Conservation (phyloP, 2,329 filamentous ascomycete species). For the Chalaropsis thielavioides region DNA sequence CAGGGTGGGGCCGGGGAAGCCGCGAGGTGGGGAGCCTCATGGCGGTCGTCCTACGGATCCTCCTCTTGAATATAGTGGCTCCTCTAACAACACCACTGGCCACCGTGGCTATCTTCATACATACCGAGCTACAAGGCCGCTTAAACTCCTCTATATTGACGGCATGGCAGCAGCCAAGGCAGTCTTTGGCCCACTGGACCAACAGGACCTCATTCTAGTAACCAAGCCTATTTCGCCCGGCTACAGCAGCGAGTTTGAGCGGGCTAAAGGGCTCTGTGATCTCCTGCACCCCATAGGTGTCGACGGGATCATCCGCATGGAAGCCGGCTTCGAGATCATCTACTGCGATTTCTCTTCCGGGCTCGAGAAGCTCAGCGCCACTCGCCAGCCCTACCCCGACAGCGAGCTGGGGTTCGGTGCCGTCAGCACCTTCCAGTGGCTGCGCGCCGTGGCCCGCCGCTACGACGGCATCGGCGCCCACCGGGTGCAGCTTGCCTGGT, state of each 20-base stretch:
- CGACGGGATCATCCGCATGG: slow-evolving; percentile 53
- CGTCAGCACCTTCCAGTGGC: slow-evolving; percentile 28
- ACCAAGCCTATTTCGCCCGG: slow-evolving; percentile 22
- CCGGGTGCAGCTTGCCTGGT: slow-evolving; percentile 33
- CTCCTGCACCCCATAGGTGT: slow-evolving; percentile 40
- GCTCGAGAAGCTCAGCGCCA: slow-evolving; percentile 26
- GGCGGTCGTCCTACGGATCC: not conserved
- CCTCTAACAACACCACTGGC: slow-evolving; percentile 15
- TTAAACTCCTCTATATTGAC: slow-evolving; percentile 54
- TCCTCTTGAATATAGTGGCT: slow-evolving; percentile 12
- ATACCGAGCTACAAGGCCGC: slow-evolving; percentile 42
- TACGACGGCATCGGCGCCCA: slow-evolving; percentile 33
- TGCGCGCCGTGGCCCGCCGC: slow-evolving; percentile 29
- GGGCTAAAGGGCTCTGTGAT: slow-evolving; percentile 42
- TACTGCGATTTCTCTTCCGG: slow-evolving; percentile 45
- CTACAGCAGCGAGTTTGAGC: slow-evolving; percentile 29
- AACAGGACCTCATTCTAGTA: slow-evolving; percentile 48
- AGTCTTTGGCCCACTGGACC: slow-evolving; percentile 49
- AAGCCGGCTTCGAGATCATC: slow-evolving; percentile 57
- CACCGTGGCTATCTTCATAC: slow-evolving; percentile 50
- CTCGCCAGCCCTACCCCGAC: slow-evolving; percentile 22
- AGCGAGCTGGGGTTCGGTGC: slow-evolving; percentile 12
- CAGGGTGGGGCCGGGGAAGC: not conserved
- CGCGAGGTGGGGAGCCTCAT: too few species aligned
- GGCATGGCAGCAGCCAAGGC: slow-evolving; percentile 56